Percentiles rank a stretch among this genome's conserved stretches.
Conservation (phyloP, 768 basidiomycete genomes). For the Tylopilus sp. region DNA sequence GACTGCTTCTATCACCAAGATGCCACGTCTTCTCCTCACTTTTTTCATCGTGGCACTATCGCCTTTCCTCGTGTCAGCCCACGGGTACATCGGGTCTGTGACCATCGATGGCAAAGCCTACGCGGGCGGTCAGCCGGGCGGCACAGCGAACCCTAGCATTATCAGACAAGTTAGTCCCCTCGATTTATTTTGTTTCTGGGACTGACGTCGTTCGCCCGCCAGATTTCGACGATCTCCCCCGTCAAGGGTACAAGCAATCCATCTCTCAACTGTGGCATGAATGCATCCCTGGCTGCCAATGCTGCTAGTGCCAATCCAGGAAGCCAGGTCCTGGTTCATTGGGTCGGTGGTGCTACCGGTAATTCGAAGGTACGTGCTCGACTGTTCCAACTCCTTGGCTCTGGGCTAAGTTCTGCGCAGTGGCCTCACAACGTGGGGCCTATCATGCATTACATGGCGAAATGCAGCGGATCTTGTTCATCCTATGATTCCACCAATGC, state of each 20-base stretch:
- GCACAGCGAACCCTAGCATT: conserved; percentile 33
- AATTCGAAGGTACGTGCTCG: conserved; percentile 29
- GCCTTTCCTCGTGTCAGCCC: conserved; percentile 25
- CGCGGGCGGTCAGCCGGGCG: conserved; percentile 31
- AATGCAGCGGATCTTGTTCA: conserved; percentile 54
- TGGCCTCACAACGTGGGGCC: conserved; percentile 64
- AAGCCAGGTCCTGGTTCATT: conserved; percentile 48
- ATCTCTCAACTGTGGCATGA: conserved; percentile 56
- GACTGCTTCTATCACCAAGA: conserved; percentile 2
- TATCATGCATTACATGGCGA: conserved; percentile 70
- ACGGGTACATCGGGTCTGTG: conserved; percentile 30
- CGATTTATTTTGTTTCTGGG: not conserved
- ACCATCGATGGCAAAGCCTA: conserved; percentile 29
- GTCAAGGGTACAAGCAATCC: conserved; percentile 58
- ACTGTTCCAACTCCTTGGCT: not conserved
- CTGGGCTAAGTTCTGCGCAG: conserved; percentile 16
- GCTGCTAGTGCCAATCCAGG: conserved; percentile 61
- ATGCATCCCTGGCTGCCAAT: conserved; percentile 45
- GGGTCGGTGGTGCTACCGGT: conserved; percentile 45
- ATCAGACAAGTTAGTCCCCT: conserved; percentile 39
- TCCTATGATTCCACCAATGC: conserved; percentile 55
- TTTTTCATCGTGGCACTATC: conserved; percentile 13
- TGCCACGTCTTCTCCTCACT: conserved; percentile 12
- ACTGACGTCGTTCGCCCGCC: not conserved
- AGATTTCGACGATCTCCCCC: conserved; percentile 39